A percentile compares a stretch with the other conserved stretches of the same genome.
These are phyloP conservation scores for Huntiella omanensis DNA, from an alignment of 2,329 filamentous ascomycete species.

Conservation along the genomic window DNA sequence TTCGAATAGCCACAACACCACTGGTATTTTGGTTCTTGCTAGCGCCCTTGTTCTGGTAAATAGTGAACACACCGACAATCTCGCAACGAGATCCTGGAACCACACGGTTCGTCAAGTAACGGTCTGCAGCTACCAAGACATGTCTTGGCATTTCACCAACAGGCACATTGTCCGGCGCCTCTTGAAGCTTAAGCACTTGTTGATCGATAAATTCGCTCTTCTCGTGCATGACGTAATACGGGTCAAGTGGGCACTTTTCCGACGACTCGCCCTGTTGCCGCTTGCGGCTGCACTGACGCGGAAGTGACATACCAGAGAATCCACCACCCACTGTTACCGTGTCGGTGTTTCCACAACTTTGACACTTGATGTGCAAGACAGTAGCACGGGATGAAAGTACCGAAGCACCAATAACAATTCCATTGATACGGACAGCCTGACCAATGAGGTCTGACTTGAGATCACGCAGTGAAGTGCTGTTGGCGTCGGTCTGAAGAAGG, in stretches of 20 bases:
- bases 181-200: slow-evolving; percentile 93
- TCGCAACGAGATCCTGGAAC: slow-evolving; percentile 90
- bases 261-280: slow-evolving; percentile 45
- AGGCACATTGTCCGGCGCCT: slow-evolving; percentile 91
- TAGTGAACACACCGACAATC: slow-evolving; percentile 93
- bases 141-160: slow-evolving; percentile 91
- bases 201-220: slow-evolving; percentile 91
- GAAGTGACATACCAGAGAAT: slow-evolving; percentile 72
- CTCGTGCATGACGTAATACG: slow-evolving; percentile 91
- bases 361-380: slow-evolving; percentile 67
- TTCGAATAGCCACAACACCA: slow-evolving; percentile 82
- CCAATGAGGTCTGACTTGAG: slow-evolving; percentile 85
- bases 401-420: slow-evolving; percentile 92
- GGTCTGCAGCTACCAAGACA: slow-evolving; percentile 88
- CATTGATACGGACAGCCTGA: slow-evolving; percentile 85
- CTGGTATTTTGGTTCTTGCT: slow-evolving; percentile 55
- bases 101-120: slow-evolving; percentile 86
- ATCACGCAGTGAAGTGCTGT: slow-evolving; percentile 82
- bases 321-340: slow-evolving; percentile 60
- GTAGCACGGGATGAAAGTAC: slow-evolving; percentile 95
- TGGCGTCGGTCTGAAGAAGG: slow-evolving; percentile 78
- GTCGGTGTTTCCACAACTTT: slow-evolving; percentile 59
- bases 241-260: slow-evolving; percentile 74
- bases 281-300: slow-evolving; percentile 52
- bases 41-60: slow-evolving; percentile 73